Evolutionary conservation across 2,329 filamentous ascomycete species (phyloP).

Genomic region (Pseudogymnoascus sp.): DNA sequence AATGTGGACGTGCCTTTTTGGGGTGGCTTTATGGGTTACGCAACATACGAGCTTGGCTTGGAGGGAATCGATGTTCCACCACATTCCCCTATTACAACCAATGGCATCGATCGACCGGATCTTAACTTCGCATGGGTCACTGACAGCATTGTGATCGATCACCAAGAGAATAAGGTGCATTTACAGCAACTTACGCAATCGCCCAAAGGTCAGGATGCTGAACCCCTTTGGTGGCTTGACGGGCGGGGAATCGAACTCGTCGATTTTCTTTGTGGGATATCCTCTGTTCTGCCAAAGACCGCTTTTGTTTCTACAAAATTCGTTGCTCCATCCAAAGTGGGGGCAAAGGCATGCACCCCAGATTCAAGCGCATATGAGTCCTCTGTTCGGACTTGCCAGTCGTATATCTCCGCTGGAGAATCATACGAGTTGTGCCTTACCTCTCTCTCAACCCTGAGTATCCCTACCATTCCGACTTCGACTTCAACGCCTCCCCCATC

Average conservation of each 20-base stretch:
- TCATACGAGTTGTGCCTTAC: constrained; percentile 36
- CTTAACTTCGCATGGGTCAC: constrained; percentile 55
- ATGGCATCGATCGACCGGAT: constrained; percentile 39
- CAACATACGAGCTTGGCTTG: constrained; percentile 59
- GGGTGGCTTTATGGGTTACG: constrained; percentile 61
- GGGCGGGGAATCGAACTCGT: neutral
- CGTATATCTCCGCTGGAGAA: constrained; percentile 31
- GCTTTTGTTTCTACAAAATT: neutral
- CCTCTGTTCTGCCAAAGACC: neutral
- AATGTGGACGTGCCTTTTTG: constrained; percentile 45
- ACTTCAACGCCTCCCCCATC: neutral
- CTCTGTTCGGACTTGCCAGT: constrained; percentile 30
- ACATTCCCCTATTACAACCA: constrained; percentile 17
- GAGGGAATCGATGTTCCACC: constrained; percentile 39
- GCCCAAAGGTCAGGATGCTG: neutral
- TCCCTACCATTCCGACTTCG: neutral
- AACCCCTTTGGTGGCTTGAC: neutral
- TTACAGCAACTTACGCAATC: constrained; percentile 44
- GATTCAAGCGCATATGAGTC: constrained; percentile 24
- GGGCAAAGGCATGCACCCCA: neutral
- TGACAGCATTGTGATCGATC: constrained; percentile 56
- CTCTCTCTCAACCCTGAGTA: constrained; percentile 24
- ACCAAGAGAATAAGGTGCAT: constrained; percentile 44
- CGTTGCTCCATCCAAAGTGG: neutral
- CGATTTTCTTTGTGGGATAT: neutral